Conservation (phyloP, 208 protist genomes). For the Acanthamoeba culbertsoni region DNA sequence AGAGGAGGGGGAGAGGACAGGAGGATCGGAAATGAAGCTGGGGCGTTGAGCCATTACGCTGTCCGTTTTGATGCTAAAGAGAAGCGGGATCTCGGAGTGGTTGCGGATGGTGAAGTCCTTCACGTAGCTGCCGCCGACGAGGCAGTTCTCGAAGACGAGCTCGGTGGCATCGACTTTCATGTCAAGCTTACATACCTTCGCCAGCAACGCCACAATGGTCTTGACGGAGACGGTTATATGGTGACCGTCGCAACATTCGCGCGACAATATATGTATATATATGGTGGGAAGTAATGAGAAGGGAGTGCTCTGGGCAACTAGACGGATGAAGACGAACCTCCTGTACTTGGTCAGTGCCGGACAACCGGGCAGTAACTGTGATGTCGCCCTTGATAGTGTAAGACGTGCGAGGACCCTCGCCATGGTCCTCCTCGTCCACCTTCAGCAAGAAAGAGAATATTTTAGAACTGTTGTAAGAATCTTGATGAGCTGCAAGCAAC, state of each 20-base stretch:
- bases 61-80: slow-evolving; percentile 67
- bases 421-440: neutral
- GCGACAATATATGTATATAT: neutral
- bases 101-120: slow-evolving; percentile 82
- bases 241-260: no score
- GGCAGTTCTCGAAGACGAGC: slow-evolving; percentile 77
- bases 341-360: no score
- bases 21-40: no score
- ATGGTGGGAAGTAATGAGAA: no score
- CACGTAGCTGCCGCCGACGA: slow-evolving; percentile 72
- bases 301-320: no score
- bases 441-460: neutral
- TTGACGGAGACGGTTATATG: neutral
- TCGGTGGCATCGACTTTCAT: slow-evolving; percentile 74
- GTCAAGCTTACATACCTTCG: slow-evolving; percentile 74
- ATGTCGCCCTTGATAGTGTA: slow-evolving; percentile 79
- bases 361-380: neutral
- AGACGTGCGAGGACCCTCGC: slow-evolving; percentile 58
- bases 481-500: neutral
- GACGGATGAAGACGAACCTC: no score
- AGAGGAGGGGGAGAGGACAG: neutral
- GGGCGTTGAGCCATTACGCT: no score
- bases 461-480: neutral
- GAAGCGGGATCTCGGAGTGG: slow-evolving; percentile 76
- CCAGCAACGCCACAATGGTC: slow-evolving; percentile 52